Base-by-base conservation (phyloP, 2,329 filamentous ascomycete genomes). In the Periglandula ipomoeae region DNA sequence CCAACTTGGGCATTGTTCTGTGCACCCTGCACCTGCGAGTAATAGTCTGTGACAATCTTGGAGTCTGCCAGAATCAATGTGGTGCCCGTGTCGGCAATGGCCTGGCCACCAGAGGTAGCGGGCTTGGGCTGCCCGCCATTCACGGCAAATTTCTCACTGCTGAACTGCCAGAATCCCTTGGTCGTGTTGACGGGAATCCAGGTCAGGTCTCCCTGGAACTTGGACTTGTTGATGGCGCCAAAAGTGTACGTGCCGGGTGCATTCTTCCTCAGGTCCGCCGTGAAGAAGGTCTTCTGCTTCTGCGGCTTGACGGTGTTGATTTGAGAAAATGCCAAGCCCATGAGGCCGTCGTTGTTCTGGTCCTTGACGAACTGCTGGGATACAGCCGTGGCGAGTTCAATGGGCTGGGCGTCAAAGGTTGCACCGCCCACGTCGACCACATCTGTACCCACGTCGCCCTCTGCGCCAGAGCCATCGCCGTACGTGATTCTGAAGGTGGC, bases 181-280 rank as follows among this genome's bases (percentile, higher is more conserved):
- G 71, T 72, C 20, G 71, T 72, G 61, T 87, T 78, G 55, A 88
- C 73, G 9, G 74, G 69, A 19, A 81, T 70, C 62, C 81, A 87
- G 20, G 73, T 66, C 57, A 90, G 73, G 2, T 72, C 58, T 32
- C 85, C 85, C 3, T 63, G 70, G 63, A 84, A 87, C 58, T 85
- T 81, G 50, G 67, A 69, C 2, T 59, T 60, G 61, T 90, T 83
- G 58, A 90, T 81, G 56, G 65, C 73, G 52, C 87, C 87, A 58
- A 90, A 90, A 59, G 87, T 82, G 66, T 88, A 90, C 30, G 78
- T 74, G 42, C 85, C 85, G 1, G 71, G 70, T 9, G 57, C 53
- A 26, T 55, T 71, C 54, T 77, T 73, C 59, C 78, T 78, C 43
- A 91, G 72, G 51, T 84, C 76, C 22, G 83, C 84, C 0, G 85